Evolutionary conservation across 352 stramenopile genomes (phyloP), one percentile per base, ranked within the genome.

Genomic region (Halophytophthora polymorphica): DNA sequence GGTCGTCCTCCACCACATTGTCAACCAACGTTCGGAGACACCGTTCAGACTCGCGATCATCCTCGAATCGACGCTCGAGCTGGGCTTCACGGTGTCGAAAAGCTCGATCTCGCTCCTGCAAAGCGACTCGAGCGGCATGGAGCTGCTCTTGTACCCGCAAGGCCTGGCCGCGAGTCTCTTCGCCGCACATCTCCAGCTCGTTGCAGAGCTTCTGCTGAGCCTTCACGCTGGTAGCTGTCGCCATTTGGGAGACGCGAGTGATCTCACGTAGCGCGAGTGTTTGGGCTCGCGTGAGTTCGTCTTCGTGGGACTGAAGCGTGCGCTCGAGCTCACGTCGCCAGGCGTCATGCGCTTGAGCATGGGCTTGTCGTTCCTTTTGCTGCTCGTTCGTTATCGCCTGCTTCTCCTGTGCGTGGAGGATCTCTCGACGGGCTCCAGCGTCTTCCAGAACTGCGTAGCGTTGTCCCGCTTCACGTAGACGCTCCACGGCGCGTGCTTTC

Each of bases 251-350:
- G 7, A 71, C 39, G 0, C 49, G 58, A 18, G 44, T 46, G 18
- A 86, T 50, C 35, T 83, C 61, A 8, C 53, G 6, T 0, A 58
- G n/a, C 36, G 56, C 51, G 18, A 17, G 18, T 18, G 38, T 21
- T n/a, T 68, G 60, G 5, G 55, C 43, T 44, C 12, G 44, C 2
- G 52, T 49, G 36, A 79, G 64, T 7, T 70, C 57, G 12, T 90
- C 80, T 45, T 90, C 77, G 34, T 84, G 73, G 14, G 47, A 40
- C 29, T 76, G 53, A 17, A 88, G 38, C 2, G 51, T 46, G 17
- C 36, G 47, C 46, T 90, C 80, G 11, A 84, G 45, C 25, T 53
- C 43, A 12, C n/a, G 45, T 18, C 56, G 50, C 60, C 60, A 68
- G 2, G 8, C 12, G 38, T 68, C 60, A 29, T 60, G 49, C 6